A percentile compares a stretch with the other conserved stretches of the same genome.
phyloP scores from a whole-genome alignment of 2,329 filamentous ascomycete genomes.

The Aspergillus fumigatus region DNA sequence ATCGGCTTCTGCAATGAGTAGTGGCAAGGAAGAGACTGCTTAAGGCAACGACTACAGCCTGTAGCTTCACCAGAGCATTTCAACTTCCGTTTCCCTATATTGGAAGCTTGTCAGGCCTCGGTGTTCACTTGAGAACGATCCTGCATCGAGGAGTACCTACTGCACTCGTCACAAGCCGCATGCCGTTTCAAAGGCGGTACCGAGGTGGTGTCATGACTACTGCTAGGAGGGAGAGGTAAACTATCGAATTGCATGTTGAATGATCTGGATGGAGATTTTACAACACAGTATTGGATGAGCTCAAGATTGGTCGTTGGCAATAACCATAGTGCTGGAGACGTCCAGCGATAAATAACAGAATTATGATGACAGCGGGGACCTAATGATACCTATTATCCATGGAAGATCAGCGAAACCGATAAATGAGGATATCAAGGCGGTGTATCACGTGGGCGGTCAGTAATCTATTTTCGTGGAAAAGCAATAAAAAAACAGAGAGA shows the following conservation, averaged over 20 bases:
- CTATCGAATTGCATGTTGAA: slow-evolving; percentile 11
- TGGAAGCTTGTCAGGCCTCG: slow-evolving; percentile 12
- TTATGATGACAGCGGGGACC: not conserved
- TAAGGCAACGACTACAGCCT: slow-evolving; percentile 41
- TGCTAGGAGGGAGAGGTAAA: slow-evolving; percentile 1
- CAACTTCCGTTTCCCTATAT: slow-evolving; percentile 45
- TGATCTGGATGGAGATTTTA: not conserved
- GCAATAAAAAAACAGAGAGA: slow-evolving; percentile 12
- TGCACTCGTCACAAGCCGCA: slow-evolving; percentile 47
- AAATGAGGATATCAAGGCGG: slow-evolving; percentile 22
- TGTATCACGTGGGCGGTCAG: slow-evolving; percentile 37
- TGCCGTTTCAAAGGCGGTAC: slow-evolving; percentile 37
- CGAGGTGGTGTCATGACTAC: slow-evolving; percentile 6
- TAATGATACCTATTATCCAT: not conserved
- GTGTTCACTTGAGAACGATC: not conserved
- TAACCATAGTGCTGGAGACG: not conserved
- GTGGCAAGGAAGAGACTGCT: slow-evolving; percentile 40
- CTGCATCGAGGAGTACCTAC: slow-evolving; percentile 29
- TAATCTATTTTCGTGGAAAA: slow-evolving; percentile 8
- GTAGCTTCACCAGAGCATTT: slow-evolving; percentile 45
- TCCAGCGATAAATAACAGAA: not conserved
- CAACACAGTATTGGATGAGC: not conserved
- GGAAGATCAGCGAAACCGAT: slow-evolving; percentile 17
- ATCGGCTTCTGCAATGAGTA: slow-evolving; percentile 48
- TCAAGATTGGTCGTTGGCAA: not conserved